Evolutionary conservation across 345 rosid species (phyloP).

Genomic region (Euphorbia lathyris): DNA sequence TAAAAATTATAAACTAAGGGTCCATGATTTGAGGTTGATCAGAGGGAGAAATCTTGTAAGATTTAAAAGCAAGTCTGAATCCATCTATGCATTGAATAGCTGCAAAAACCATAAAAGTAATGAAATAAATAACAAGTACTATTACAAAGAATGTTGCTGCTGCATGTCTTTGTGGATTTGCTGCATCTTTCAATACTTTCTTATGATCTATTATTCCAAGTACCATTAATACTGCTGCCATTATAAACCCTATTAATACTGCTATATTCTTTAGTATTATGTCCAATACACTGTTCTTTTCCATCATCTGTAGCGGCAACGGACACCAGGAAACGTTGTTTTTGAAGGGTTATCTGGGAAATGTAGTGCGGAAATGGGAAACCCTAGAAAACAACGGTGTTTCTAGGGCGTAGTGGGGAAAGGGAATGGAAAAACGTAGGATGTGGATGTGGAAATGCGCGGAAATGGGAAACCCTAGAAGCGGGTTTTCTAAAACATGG

Average conservation of each 20-base stretch:
- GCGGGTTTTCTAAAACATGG: no score
- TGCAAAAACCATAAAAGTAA: neutral
- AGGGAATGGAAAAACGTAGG: no score
- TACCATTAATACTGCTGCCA: neutral
- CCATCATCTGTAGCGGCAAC: constrained; percentile 7
- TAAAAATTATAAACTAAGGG: neutral
- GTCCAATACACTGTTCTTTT: constrained; percentile 8
- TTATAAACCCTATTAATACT: neutral
- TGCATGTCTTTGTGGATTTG: constrained; percentile 1
- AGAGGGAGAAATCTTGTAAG: constrained; percentile 3
- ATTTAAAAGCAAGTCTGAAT: neutral
- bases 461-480: no score
- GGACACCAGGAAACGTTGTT: no score
- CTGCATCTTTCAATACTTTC: neutral
- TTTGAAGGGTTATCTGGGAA: no score
- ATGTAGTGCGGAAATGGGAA: no score
- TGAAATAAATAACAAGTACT: constrained; percentile 2
- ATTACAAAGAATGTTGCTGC: neutral
- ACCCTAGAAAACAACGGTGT: no score
- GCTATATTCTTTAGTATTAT: neutral
- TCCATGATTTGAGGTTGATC: neutral
- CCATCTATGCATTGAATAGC: constrained; percentile 4
- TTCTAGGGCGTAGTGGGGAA: no score
- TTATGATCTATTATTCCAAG: neutral
- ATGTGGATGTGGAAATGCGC: no score